These are phyloP conservation scores for Silene latifolia DNA, from an alignment of 148 eudicot species.

Conservation along the genomic window DNA sequence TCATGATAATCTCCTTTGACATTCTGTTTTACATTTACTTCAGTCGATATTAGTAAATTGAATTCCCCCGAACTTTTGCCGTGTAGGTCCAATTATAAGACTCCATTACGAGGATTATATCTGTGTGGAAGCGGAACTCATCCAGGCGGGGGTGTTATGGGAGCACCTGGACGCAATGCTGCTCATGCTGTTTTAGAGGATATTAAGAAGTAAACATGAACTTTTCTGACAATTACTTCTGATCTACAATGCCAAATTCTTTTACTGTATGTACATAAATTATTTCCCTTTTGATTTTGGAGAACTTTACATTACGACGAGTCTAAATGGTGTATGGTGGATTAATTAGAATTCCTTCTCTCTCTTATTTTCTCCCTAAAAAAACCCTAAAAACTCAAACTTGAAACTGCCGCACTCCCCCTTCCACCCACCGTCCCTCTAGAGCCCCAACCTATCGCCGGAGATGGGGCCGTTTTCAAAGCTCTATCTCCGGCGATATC, in stretches of 20 bases:
- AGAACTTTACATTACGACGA: neutral
- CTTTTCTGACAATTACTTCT: neutral
- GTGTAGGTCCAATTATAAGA: slow-evolving; percentile 77
- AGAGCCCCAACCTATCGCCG: no score
- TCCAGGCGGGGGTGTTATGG: slow-evolving; percentile 99
- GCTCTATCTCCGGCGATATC: no score
- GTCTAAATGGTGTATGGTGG: neutral
- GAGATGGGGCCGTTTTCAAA: no score
- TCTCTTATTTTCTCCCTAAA: no score
- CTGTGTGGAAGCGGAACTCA: slow-evolving; percentile 94
- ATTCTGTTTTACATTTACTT: neutral
- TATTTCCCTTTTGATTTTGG: neutral
- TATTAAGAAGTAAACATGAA: slow-evolving; percentile 26
- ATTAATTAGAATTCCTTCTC: no score
- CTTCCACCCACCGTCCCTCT: no score
- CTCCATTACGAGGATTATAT: slow-evolving; percentile 78
- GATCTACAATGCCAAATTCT: neutral
- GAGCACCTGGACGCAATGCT: slow-evolving; percentile 93
- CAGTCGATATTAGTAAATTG: neutral
- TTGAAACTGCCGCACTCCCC: no score
- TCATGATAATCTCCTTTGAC: neutral
- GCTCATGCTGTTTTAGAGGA: slow-evolving; percentile 73
- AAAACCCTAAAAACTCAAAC: no score
- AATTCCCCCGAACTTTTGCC: neutral
- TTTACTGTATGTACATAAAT: neutral